A percentile compares a stretch with the other conserved stretches of the same genome.
phyloP scores from a whole-genome alignment of 257 asterid species.

The Przewalskia tangutica region DNA sequence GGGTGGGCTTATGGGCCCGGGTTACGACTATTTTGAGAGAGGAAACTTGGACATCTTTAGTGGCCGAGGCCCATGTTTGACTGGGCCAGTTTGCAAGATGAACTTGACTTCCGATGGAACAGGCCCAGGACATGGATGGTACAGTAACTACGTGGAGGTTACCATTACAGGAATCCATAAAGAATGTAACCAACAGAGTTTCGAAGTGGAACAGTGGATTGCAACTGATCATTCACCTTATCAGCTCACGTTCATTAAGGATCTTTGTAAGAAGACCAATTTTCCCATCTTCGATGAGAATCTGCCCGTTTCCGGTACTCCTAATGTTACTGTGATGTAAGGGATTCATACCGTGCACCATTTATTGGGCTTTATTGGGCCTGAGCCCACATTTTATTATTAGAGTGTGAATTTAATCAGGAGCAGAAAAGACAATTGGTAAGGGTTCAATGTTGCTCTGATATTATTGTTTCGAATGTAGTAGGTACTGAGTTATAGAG shows the following conservation, averaged over 20 bases:
- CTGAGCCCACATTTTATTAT: background rate
- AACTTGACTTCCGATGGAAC: slow-evolving; percentile 67
- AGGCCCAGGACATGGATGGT: slow-evolving; percentile 68
- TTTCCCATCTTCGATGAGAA: background rate
- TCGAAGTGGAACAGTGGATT: slow-evolving; percentile 70
- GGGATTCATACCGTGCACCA: no score
- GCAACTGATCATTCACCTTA: slow-evolving; percentile 48
- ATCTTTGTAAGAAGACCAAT: slow-evolving; percentile 16
- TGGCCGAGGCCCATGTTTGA: slow-evolving; percentile 59
- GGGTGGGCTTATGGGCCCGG: slow-evolving; percentile 80
- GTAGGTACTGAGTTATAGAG: background rate
- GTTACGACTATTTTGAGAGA: slow-evolving; percentile 51
- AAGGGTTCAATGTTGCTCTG: background rate
- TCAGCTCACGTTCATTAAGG: slow-evolving; percentile 38
- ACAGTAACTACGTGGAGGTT: slow-evolving; percentile 52
- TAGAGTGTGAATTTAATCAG: background rate
- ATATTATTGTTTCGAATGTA: background rate
- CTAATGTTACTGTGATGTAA: slow-evolving; percentile 4
- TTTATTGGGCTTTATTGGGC: background rate
- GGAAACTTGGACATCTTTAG: slow-evolving; percentile 72
- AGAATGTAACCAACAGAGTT: slow-evolving; percentile 28
- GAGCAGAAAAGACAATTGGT: background rate
- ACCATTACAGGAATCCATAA: slow-evolving; percentile 44
- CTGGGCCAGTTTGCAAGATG: slow-evolving; percentile 42
- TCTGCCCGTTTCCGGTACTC: background rate